Conservation (phyloP, 176 grass and related monocot species). For the Hordeum vulgare region MorexV3_pseudomolecules_assembly NC_058523.1:125921555-125922054, state of each 20-base stretch:
- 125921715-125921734: conserved; percentile 89
- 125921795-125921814: not conserved
- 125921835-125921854: not conserved
- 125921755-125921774: conserved; percentile 77
- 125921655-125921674: conserved; percentile 23
- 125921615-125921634: not conserved
- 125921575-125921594: not conserved
- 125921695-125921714: not conserved
- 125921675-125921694: not conserved
- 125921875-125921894: conserved; percentile 83
- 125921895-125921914: conserved; percentile 82
- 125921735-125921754: conserved; percentile 95
- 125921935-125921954: conserved; percentile 4
- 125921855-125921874: conserved; percentile 58
- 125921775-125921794: conserved; percentile 15
- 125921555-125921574: not conserved
- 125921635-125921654: not conserved
- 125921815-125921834: not conserved
- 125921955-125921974: not conserved
- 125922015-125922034: conserved; percentile 31
- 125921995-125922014: not conserved
- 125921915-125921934: conserved; percentile 62
- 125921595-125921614: not conserved
- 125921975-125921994: not conserved
- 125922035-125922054: conserved; percentile 63